Evolutionary conservation across 495 filamentous ascomycete species (phyloP), one percentile per base, ranked within the genome.

Genomic region (Chaetomium fimeti): DNA sequence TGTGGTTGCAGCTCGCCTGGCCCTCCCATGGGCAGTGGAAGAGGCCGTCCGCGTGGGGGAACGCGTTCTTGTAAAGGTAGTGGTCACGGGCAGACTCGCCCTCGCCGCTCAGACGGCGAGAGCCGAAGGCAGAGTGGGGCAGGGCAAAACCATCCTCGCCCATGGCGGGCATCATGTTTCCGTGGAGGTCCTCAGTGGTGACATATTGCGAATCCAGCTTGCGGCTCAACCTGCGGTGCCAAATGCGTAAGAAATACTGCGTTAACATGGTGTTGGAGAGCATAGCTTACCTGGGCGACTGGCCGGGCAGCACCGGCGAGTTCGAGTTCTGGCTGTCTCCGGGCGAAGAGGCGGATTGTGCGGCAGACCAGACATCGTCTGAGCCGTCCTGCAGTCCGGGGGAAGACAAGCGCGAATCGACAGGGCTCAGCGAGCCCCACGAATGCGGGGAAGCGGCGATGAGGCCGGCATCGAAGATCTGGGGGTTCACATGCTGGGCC

Each of bases 21-120:
- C 84, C 85, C 76, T 89, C 88, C 79, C 85, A 92, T 25, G 92
- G 92, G 84, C 92, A 97, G 79, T 95, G 89, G 77, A 92, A 97
- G 55, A 93, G 83, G 72, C 89, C 90, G 78, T 95, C 90, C 66
- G 78, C 78, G 48, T 86, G 70, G 36, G 82, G 82, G 51, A 84
- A 85, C 49, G 83, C 82, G 72, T 85, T 84, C 71, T 89, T 86
- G 78, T 97, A 97, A 66, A 90, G 84, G 32, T 82, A 85, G 75
- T 97, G 87, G 67, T 88, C 88, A 74, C 92, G 79, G 20, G 91
- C 89, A 77, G 86, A 87, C 73, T 88, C 80, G 69, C 78, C 79
- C 29, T 83, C 80, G 58, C 74, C 74, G 70, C 80, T 81, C 65
- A 76, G 67, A 57, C 79, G 79, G 67, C 80, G 80, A 28, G 75